A percentile compares a stretch with the other conserved stretches of the same genome.
These are phyloP conservation scores for Cyberlindnera xishuangbannaensis DNA, from an alignment of 805 yeast species.

Conservation along the genomic window DNA sequence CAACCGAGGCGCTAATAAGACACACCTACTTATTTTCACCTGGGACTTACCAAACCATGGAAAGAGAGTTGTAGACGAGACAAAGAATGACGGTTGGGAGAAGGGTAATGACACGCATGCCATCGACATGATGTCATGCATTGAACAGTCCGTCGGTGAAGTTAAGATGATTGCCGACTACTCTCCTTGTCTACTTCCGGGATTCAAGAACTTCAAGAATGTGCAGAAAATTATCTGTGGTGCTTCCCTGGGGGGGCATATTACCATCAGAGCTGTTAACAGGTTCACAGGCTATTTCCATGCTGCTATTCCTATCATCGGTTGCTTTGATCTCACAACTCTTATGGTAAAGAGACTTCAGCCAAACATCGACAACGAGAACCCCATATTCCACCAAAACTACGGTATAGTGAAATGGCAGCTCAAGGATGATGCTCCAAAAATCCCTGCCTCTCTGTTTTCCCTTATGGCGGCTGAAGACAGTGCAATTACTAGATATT, in stretches of 20 bases:
- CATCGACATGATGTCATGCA: slow-evolving; percentile 15
- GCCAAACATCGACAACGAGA: background rate
- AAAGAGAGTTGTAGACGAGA: slow-evolving; percentile 4
- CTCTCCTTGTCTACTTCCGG: slow-evolving; percentile 12
- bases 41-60: slow-evolving; percentile 25
- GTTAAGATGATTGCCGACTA: slow-evolving; percentile 16
- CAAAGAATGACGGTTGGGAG: slow-evolving; percentile 11
- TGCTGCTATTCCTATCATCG: slow-evolving; percentile 20
- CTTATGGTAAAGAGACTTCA: slow-evolving; percentile 15
- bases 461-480: slow-evolving; percentile 13
- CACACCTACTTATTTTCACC: slow-evolving; percentile 12
- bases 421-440: background rate
- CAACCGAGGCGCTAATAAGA: background rate
- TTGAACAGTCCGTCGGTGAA: slow-evolving; percentile 18
- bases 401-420: slow-evolving; percentile 4
- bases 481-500: slow-evolving; percentile 7
- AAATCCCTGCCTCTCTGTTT: slow-evolving; percentile 11
- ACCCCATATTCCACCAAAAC: slow-evolving; percentile 5
- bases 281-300: slow-evolving; percentile 12
- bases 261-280: slow-evolving; percentile 12
- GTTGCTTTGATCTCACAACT: slow-evolving; percentile 18
- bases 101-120: slow-evolving; percentile 18
- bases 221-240: slow-evolving; percentile 13
- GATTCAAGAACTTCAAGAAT: slow-evolving; percentile 1
- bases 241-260: slow-evolving; percentile 24